Evolutionary conservation across 2,329 filamentous ascomycete species (phyloP), one percentile per base, ranked within the genome.

Genomic region (Sordariomycetes sp.): DNA sequence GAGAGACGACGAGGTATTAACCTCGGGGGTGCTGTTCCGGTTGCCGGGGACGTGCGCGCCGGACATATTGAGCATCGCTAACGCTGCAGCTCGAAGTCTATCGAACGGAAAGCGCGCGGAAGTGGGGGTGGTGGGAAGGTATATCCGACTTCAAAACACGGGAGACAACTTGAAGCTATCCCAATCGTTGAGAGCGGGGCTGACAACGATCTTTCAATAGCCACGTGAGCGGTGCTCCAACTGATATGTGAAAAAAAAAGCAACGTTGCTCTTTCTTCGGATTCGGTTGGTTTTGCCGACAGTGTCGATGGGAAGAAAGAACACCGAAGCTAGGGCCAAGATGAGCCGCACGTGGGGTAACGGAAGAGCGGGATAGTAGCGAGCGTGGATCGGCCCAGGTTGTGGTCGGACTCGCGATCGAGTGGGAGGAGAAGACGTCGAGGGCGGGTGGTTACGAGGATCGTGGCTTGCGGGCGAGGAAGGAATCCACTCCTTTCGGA

Each of bases 21-120:
- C 90, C 77, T 97, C 94, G 58, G 94, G 94, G 53, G 93, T 97
- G 80, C 92, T 97, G 76, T 97, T 97, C 68, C 94, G 88, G 76
- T 97, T 97, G 65, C 85, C 84, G 71, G 86, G 82, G 64, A 83
- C 76, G 70, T 85, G 82, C 68, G 79, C 86, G 66, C 85, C 84
- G 72, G 88, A 83, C 81, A 85, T 85, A 62, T 79, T 81, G 74
- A 79, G 72, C 78, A 81, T 80, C 66, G 59, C 61, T 54, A 59
- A 53, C 28, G 54, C 37, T n/a, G 34, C 18, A n/a, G 53, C 28
- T 54, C 28, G 50, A 34, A 6, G 6, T 35, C 4, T 35, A 34
- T 20, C 28, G 20, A 25, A 35, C n/a, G 34, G 28, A 54, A 54
- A 54, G 52, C 18, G 12, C 18, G 25, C 25, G 25, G 34, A 54